Evolutionary conservation across 2,329 filamentous ascomycete genomes (phyloP).

Genomic region (Cladosporium sphaerospermum): DNA sequence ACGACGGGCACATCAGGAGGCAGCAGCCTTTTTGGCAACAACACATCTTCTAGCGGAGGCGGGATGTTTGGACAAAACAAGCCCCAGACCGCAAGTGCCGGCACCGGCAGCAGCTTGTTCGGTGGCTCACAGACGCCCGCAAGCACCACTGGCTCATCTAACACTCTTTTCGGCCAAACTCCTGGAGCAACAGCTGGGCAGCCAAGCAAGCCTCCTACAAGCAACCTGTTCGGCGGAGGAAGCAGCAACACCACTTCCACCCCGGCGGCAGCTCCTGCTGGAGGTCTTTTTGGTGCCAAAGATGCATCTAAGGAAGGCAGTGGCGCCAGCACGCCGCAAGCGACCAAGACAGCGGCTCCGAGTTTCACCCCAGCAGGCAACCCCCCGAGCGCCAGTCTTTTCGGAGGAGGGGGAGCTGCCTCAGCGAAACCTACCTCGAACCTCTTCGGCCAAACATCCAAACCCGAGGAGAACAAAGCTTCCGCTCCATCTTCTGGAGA

Average conservation of each 20-base stretch:
- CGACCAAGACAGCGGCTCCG: constrained; percentile 15
- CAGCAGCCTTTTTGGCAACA: background rate
- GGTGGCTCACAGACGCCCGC: constrained; percentile 14
- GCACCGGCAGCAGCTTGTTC: constrained; percentile 9
- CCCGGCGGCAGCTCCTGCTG: constrained; percentile 2
- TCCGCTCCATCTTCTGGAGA: background rate
- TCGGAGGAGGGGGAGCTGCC: constrained; percentile 2
- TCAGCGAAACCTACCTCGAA: constrained; percentile 9
- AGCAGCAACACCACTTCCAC: constrained; percentile 3
- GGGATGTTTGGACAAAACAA: constrained; percentile 3
- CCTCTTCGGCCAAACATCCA: constrained; percentile 13
- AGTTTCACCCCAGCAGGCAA: constrained; percentile 28
- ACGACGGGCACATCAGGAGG: constrained; percentile 16
- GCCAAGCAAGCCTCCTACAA: constrained; percentile 5
- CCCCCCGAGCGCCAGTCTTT: constrained; percentile 13
- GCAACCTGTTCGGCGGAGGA: constrained; percentile 7
- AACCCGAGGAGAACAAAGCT: constrained; percentile 13
- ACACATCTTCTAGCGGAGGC: background rate
- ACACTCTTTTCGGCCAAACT: background rate
- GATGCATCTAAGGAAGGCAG: constrained; percentile 2
- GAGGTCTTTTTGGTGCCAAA: constrained; percentile 7
- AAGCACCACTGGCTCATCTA: constrained; percentile 1
- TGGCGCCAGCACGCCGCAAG: constrained; percentile 20
- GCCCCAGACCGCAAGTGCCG: background rate
- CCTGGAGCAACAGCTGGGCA: background rate